Conservation (phyloP, 2,329 filamentous ascomycete genomes). For the Aspergillaceae sp. region DNA sequence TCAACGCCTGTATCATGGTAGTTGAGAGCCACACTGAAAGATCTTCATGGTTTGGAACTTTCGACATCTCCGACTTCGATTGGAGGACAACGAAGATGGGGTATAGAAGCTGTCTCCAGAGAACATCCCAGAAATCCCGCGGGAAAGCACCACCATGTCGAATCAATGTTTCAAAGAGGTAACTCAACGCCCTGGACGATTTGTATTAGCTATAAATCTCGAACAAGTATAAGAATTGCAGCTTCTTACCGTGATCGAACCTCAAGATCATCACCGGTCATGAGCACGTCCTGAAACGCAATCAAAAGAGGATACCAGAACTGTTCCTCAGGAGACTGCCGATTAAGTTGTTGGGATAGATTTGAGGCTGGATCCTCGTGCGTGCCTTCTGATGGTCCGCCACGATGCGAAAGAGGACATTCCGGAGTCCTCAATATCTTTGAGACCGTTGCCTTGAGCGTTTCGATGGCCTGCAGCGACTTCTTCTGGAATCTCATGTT, state of each 20-base stretch:
- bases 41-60: constrained; percentile 91
- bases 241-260: constrained; percentile 58
- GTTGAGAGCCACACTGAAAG: constrained; percentile 97
- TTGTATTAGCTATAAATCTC: background rate
- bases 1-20: constrained; percentile 96
- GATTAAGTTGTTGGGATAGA: constrained; percentile 55
- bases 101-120: constrained; percentile 94
- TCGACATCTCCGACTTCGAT: constrained; percentile 91
- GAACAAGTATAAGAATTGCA: background rate
- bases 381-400: constrained; percentile 39
- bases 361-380: constrained; percentile 39
- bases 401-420: constrained; percentile 71
- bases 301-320: constrained; percentile 99
- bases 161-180: constrained; percentile 90
- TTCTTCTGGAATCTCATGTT: constrained; percentile 99
- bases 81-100: constrained; percentile 98
- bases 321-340: constrained; percentile 88
- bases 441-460: constrained; percentile 83
- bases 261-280: constrained; percentile 98
- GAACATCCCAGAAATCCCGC: constrained; percentile 92
- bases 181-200: constrained; percentile 62
- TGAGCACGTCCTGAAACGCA: constrained; percentile 95
- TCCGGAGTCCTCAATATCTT: constrained; percentile 95
- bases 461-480: constrained; percentile 89
- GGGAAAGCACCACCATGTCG: constrained; percentile 87